phyloP scores from a whole-genome alignment of 2,329 filamentous ascomycete species.

The Exophiala sp. region DNA sequence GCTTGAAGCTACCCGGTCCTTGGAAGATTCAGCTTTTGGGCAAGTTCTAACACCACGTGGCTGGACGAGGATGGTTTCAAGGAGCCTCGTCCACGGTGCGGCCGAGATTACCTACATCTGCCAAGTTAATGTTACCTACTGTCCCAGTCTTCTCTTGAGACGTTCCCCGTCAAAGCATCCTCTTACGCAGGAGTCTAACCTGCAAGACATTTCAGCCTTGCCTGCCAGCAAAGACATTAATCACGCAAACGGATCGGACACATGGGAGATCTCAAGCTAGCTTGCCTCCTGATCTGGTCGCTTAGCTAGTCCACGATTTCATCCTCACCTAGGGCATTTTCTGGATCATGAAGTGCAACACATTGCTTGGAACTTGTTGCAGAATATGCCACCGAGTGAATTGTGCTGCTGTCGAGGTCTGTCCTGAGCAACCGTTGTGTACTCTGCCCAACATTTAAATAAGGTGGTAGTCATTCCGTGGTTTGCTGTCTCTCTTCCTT shows the following conservation, averaged over 20 bases:
- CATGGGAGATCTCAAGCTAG: neutral
- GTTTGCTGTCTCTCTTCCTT: constrained; percentile 1
- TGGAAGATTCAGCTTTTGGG: no score
- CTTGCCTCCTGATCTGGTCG: constrained; percentile 1
- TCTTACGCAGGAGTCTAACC: no score
- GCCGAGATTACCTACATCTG: neutral
- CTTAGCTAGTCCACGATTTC: neutral
- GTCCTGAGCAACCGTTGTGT: neutral
- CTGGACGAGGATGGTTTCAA: no score
- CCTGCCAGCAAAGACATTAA: neutral
- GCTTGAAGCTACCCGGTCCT: no score
- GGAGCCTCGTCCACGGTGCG: no score
- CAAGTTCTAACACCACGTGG: no score
- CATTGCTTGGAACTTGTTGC: neutral
- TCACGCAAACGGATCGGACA: neutral
- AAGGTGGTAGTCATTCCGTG: neutral
- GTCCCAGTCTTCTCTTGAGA: neutral
- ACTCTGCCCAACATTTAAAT: neutral
- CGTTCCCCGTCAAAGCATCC: neutral
- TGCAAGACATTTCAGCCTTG: neutral
- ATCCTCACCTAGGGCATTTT: constrained; percentile 1
- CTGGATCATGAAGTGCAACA: constrained; percentile 4
- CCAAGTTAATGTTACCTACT: neutral
- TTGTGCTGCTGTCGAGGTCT: neutral
- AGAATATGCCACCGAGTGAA: neutral